Evolutionary conservation across 331 rosid genomes (phyloP), one percentile per base, ranked within the genome.

Genomic region (Quercus tomentella): DNA sequence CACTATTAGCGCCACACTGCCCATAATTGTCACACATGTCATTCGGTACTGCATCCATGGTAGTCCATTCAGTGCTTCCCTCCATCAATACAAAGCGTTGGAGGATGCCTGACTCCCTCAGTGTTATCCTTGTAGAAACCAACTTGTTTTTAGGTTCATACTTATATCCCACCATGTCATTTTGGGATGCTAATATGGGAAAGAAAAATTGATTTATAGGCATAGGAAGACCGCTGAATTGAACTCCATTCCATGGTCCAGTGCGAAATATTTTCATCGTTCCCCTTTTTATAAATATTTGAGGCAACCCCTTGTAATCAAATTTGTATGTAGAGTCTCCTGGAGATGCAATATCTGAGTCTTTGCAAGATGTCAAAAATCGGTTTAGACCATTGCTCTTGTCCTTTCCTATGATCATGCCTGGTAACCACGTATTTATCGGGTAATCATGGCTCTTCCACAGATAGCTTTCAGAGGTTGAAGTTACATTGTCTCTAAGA

Each of bases 231-330:
- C 88, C 84, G 67, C 82, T 79, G 41, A 78, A 82, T 41, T 55
- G 58, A 62, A 78, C n/a, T 21, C 86, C 88, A 82, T 82, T 85
- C 88, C 84, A 82, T 37, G 86, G 83, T 79, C 88, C 84, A n/a
- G 51, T 26, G 35, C 86, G 83, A 60, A 67, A 82, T 35, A 4
- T 75, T 28, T 70, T 65, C 4, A 1, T 17, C 1, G 7, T 25
- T 17, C 76, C 79, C n/a, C 65, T 17, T 55, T 65, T 70, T 65
- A 85, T 4, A 62, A 75, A 22, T 16, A 78, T 3, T 35, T 85
- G 83, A 9, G 77, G 81, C 63, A 70, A 75, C 18, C 88, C 83
- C 6, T 28, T 43, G 35, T 37, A 18, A 31, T 72, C 83, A 35
- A 81, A 35, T 33, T 81, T 80, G 51, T 78, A 75, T 7, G 18